Evolutionary conservation across 176 grass and related monocot genomes (phyloP), one percentile per base, ranked within the genome.

Genomic region (Oryza longistaminata): DNA sequence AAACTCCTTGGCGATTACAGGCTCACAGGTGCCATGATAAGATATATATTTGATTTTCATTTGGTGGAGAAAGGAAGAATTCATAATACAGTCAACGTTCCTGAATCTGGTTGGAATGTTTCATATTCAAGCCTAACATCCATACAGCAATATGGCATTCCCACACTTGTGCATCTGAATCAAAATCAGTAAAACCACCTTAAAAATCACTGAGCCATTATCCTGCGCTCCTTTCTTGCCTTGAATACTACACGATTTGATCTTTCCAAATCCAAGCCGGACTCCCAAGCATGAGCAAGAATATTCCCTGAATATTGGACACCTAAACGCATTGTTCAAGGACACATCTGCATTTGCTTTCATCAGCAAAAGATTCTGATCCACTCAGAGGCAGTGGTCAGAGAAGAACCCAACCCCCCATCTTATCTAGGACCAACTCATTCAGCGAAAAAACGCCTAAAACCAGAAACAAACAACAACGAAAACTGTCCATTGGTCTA

Each of bases 351-450:
- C 33, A 5, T 73, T 48, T 13, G 24, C 33, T 3, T 83, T 53
- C 33, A 66, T 10, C 22, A 12, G 80, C 29, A 22, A 37, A 11
- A 33, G 87, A 84, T 74, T 60, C 46, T 76, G 73, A 55, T 77
- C 71, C 66, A 34, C 43, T 53, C 43, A 33, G 12, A 60, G 31
- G 44, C 58, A 53, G 50, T 53, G 50, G 50, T 19, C 9, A 58
- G 9, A 21, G 19, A 68, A 25, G 31, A 65, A 70, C 81, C 77
- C 15, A 13, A 17, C 26, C 49, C 40, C 33, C 35, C 64, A 55
- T 14, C 70, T 14, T 39, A 42, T 60, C 14, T 40, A 11, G 31
- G 33, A 40, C 29, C 7, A 67, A 58, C 85, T 45, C 16, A 75
- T 14, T 1, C 22, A 9, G 44, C 42, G 0, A 6, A 22, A 21